Percentiles rank a stretch among this genome's conserved stretches.
These are phyloP conservation scores for Sindora glabra DNA, from an alignment of 306 rosid species.

Conservation along the genomic window DNA sequence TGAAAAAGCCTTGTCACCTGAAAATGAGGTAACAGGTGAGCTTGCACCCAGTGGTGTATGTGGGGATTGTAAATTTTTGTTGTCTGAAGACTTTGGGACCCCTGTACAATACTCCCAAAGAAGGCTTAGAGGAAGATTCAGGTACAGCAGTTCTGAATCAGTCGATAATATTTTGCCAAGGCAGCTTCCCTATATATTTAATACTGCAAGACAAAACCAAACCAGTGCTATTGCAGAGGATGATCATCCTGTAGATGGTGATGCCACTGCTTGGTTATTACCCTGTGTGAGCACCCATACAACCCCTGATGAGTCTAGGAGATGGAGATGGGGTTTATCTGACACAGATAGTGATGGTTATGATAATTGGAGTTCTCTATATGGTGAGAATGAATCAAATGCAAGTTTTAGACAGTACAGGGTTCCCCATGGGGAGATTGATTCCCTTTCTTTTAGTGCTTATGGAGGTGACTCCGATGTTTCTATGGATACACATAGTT, in stretches of 20 bases:
- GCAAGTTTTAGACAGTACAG: conserved; percentile 48
- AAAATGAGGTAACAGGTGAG: conserved; percentile 38
- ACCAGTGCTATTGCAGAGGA: conserved; percentile 36
- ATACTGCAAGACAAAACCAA: conserved; percentile 39
- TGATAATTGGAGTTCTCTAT: conserved; percentile 53
- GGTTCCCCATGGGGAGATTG: conserved; percentile 52
- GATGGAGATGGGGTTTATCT: conserved; percentile 56
- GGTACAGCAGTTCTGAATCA: conserved; percentile 62
- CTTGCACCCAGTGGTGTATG: conserved; percentile 39
- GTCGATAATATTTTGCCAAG: conserved; percentile 39
- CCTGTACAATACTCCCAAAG: conserved; percentile 32
- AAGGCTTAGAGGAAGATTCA: conserved; percentile 49
- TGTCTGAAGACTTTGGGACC: conserved; percentile 59
- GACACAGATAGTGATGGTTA: conserved; percentile 81
- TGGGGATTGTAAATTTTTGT: conserved; percentile 83
- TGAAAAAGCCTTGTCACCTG: conserved; percentile 41
- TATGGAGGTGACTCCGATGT: conserved; percentile 88
- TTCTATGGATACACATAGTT: conserved; percentile 65
- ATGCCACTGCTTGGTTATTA: conserved; percentile 27
- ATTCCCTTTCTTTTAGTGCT: conserved; percentile 54
- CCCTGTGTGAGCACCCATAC: conserved; percentile 54
- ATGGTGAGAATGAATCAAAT: conserved; percentile 70
- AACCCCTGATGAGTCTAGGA: conserved; percentile 64
- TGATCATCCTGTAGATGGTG: conserved; percentile 44
- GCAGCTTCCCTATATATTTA: conserved; percentile 39